These are phyloP conservation scores for Aureobasidium lini DNA, from an alignment of 2,329 filamentous ascomycete genomes.

Conservation along the genomic window DNA sequence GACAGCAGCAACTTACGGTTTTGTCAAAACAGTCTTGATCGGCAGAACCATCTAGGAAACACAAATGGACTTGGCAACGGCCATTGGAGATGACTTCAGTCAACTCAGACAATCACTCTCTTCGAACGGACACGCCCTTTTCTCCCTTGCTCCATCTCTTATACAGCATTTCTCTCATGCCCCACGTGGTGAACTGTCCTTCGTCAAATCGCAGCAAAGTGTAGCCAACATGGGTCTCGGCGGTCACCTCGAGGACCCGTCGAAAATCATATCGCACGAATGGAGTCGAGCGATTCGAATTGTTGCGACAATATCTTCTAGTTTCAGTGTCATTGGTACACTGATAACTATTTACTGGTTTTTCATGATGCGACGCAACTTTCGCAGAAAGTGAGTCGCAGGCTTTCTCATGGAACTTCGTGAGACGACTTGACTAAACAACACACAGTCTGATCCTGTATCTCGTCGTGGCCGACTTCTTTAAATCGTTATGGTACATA, in stretches of 20 bases:
- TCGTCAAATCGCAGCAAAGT: background rate
- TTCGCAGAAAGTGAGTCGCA: conserved; percentile 59
- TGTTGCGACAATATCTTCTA: conserved; percentile 28
- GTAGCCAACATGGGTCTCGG: conserved; percentile 15
- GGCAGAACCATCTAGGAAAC: conserved; percentile 11
- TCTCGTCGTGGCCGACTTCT: conserved; percentile 63
- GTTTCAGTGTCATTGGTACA: conserved; percentile 50
- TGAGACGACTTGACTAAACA: background rate
- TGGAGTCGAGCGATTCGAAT: conserved; percentile 28
- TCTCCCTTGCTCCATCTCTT: background rate
- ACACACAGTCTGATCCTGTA: conserved; percentile 60
- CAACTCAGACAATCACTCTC: conserved; percentile 3
- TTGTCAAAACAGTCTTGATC: conserved; percentile 10
- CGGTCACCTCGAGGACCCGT: conserved; percentile 12
- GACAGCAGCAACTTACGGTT: conserved; percentile 4
- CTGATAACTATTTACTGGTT: conserved; percentile 63
- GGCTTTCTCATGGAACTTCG: background rate
- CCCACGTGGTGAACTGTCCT: background rate
- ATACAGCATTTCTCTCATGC: background rate
- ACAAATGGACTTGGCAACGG: conserved; percentile 13
- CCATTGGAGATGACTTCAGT: conserved; percentile 12
- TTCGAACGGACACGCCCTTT: background rate
- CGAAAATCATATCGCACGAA: conserved; percentile 16
- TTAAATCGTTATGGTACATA: conserved; percentile 62
- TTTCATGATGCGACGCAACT: conserved; percentile 62